A percentile compares a stretch with the other conserved stretches of the same genome.
phyloP scores from a whole-genome alignment of 257 asterid species.

The Gardenia jasminoides region DNA sequence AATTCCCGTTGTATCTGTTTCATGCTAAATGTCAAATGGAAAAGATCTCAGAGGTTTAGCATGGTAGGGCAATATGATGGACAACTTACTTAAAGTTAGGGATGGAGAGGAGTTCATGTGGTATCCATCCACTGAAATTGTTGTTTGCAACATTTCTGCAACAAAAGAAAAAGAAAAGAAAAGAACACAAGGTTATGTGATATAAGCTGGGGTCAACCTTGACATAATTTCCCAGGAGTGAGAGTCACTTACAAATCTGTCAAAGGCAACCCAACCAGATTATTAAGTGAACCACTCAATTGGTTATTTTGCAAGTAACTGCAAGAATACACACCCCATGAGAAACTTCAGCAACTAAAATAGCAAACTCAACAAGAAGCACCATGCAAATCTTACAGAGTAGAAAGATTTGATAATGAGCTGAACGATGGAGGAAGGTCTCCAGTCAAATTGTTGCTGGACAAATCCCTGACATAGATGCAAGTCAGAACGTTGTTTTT shows the following conservation, averaged over 20 bases:
- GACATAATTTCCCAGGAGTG: background rate
- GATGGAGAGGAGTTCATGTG: conserved; percentile 62
- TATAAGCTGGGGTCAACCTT: background rate
- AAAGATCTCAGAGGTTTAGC: conserved; percentile 18
- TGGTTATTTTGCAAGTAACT: conserved; percentile 78
- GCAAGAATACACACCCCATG: conserved; percentile 30
- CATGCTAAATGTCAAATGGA: conserved; percentile 20
- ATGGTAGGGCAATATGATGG: conserved; percentile 12
- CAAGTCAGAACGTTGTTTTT: conserved; percentile 20
- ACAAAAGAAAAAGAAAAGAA: background rate
- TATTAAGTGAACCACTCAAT: conserved; percentile 73
- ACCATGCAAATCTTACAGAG: conserved; percentile 63
- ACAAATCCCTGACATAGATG: conserved; percentile 66
- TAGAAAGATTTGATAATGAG: conserved; percentile 72
- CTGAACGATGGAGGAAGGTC: conserved; percentile 80
- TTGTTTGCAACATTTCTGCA: conserved; percentile 94
- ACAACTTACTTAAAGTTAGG: conserved; percentile 75
- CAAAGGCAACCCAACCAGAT: conserved; percentile 71
- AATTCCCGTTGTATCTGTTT: conserved; percentile 75
- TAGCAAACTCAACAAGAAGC: conserved; percentile 15
- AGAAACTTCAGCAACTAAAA: conserved; percentile 24
- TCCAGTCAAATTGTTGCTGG: conserved; percentile 80
- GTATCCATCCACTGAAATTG: conserved; percentile 90
- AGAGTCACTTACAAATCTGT: conserved; percentile 63
- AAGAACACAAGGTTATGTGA: background rate